A percentile compares a stretch with the other conserved stretches of the same genome.
phyloP scores from a whole-genome alignment of 2,329 filamentous ascomycete species.

The Nemania sp. region DNA sequence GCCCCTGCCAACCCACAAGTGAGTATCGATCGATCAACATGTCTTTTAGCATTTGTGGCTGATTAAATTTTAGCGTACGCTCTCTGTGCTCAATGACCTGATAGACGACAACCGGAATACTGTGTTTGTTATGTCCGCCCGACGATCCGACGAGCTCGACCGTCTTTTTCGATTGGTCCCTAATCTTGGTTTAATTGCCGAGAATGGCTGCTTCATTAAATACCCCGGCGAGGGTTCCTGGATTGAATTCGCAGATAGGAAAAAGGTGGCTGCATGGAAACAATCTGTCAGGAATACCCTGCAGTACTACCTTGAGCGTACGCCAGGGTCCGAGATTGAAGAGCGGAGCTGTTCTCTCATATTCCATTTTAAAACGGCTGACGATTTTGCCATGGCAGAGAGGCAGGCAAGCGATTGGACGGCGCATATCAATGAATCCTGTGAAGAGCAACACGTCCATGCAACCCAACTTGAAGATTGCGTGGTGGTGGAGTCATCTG shows the following conservation, averaged over 20 bases:
- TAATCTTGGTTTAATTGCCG: constrained; percentile 88
- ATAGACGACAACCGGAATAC: constrained; percentile 83
- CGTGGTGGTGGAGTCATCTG: constrained; percentile 84
- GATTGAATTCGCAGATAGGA: constrained; percentile 80
- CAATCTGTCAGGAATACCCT: constrained; percentile 84
- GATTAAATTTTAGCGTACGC: constrained; percentile 69
- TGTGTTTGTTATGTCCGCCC: constrained; percentile 94
- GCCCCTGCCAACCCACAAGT: constrained; percentile 83
- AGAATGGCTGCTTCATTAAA: constrained; percentile 93
- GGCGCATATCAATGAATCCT: constrained; percentile 95
- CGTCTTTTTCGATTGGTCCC: constrained; percentile 86
- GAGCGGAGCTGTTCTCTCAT: constrained; percentile 91
- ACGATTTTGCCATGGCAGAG: constrained; percentile 79
- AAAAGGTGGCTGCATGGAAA: constrained; percentile 82
- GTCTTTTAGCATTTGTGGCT: constrained; percentile 13
- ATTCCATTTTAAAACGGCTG: constrained; percentile 88
- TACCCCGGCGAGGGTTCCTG: constrained; percentile 76
- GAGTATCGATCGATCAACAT: constrained; percentile 37
- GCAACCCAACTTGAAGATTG: constrained; percentile 84
- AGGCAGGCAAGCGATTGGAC: constrained; percentile 90
- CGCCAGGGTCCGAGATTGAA: constrained; percentile 88
- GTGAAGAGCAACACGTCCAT: constrained; percentile 83
- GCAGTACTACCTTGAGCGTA: constrained; percentile 89
- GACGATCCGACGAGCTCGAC: constrained; percentile 88
- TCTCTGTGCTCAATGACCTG: constrained; percentile 85